Evolutionary conservation across 352 stramenopile genomes (phyloP).

Genomic region (Phytophthora pisi): DNA sequence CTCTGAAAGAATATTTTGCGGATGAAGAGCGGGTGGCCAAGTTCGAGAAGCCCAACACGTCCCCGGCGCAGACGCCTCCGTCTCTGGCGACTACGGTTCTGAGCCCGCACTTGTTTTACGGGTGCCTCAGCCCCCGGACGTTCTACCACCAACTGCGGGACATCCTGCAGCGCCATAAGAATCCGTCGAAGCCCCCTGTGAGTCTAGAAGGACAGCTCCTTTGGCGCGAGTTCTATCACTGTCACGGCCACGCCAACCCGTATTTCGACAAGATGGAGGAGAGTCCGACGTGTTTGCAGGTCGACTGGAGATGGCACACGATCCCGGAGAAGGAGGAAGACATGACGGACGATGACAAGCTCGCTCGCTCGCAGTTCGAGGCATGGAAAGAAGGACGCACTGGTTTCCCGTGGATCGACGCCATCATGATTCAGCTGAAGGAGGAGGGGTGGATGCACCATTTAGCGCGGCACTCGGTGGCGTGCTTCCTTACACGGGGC

Average conservation of each 20-base stretch:
- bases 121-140: conserved; percentile 90
- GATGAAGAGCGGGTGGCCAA: conserved; percentile 85
- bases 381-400: conserved; percentile 95
- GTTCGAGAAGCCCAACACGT: conserved; percentile 98
- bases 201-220: conserved; percentile 94
- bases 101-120: conserved; percentile 94
- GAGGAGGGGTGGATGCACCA: conserved; percentile 92
- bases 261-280: conserved; percentile 95
- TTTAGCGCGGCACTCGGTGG: conserved; percentile 94
- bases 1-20: conserved; percentile 67
- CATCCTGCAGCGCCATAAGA: conserved; percentile 68
- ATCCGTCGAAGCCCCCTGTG: conserved; percentile 84
- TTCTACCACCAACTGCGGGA: conserved; percentile 91
- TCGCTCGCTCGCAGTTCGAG: conserved; percentile 77
- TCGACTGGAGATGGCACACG: conserved; percentile 84
- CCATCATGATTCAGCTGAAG: conserved; percentile 94
- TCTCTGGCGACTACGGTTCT: conserved; percentile 94
- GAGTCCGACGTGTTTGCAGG: conserved; percentile 92
- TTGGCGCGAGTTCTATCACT: conserved; percentile 97
- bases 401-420: conserved; percentile 98
- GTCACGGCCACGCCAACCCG: conserved; percentile 68
- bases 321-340: conserved; percentile 65
- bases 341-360: conserved; percentile 83
- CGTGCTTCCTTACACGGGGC: conserved; percentile 97
- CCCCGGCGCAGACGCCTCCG: conserved; percentile 83